These are phyloP conservation scores for Lentinula edodes DNA, from an alignment of 768 basidiomycete genomes.

Conservation along the genomic window DNA sequence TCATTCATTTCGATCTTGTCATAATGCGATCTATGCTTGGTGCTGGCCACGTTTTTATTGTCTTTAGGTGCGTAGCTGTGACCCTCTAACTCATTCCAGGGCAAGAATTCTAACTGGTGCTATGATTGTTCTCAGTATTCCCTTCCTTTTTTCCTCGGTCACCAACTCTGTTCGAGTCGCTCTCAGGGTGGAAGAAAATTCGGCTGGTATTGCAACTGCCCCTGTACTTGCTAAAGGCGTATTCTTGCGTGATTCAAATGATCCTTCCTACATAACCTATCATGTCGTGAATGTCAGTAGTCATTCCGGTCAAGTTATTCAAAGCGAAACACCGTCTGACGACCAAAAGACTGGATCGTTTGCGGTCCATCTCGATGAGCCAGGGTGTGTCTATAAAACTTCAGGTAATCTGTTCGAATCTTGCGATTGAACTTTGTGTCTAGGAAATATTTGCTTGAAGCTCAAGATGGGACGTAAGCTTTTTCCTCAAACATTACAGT, in stretches of 20 bases:
- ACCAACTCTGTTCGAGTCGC: neutral
- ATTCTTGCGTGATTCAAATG: neutral
- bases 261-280: neutral
- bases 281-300: neutral
- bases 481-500: neutral
- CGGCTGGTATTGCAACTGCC: neutral
- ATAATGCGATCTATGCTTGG: too few relatives aligned
- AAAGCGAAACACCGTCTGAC: neutral
- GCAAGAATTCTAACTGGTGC: neutral
- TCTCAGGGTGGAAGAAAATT: neutral
- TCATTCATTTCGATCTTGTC: too few relatives aligned
- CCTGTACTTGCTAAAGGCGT: neutral
- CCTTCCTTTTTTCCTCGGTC: neutral
- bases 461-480: neutral
- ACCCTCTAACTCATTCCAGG: neutral
- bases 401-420: too few relatives aligned
- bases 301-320: neutral
- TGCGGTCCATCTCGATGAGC: neutral
- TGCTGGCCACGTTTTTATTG: too few relatives aligned
- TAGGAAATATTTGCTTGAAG: neutral
- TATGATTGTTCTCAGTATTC: neutral
- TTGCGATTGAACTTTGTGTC: neutral
- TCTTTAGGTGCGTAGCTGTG: too few relatives aligned
- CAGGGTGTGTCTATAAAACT: neutral
- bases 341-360: neutral